phyloP scores from a whole-genome alignment of 768 basidiomycete genomes.

The Mycena crocata region DNA sequence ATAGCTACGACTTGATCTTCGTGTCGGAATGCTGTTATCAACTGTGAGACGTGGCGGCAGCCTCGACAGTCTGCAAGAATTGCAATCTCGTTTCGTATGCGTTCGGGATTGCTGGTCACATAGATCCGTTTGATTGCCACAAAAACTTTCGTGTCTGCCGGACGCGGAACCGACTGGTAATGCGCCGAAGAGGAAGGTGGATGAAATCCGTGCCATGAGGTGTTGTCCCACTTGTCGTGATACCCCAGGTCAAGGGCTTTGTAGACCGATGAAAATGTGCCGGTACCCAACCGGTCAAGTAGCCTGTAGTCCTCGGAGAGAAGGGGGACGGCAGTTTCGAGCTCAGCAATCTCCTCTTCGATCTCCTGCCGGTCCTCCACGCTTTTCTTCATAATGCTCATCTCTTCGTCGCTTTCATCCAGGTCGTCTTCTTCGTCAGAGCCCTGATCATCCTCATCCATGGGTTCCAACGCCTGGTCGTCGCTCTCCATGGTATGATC shows the following conservation, averaged over 20 bases:
- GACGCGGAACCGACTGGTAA: constrained; percentile 64
- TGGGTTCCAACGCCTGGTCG: constrained; percentile 48
- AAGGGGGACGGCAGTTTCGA: constrained; percentile 74
- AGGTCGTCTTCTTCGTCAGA: constrained; percentile 48
- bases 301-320: constrained; percentile 78
- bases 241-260: constrained; percentile 89
- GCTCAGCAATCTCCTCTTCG: constrained; percentile 78
- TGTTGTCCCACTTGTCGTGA: constrained; percentile 82
- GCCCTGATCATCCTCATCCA: constrained; percentile 41
- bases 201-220: constrained; percentile 77
- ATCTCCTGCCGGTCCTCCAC: constrained; percentile 81
- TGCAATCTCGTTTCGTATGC: constrained; percentile 92
- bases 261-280: constrained; percentile 99
- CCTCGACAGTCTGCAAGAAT: constrained; percentile 90
- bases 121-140: constrained; percentile 98
- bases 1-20: constrained; percentile 93
- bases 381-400: constrained; percentile 66
- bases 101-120: constrained; percentile 92
- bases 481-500: constrained; percentile 66
- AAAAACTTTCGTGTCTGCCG: constrained; percentile 67
- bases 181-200: constrained; percentile 71
- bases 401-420: constrained; percentile 69
- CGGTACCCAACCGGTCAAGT: constrained; percentile 93
- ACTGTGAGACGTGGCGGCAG: constrained; percentile 88
- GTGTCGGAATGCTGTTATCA: constrained; percentile 94